Base-by-base conservation (phyloP, 768 basidiomycete species). In the Tubosaeta sp. region DNA sequence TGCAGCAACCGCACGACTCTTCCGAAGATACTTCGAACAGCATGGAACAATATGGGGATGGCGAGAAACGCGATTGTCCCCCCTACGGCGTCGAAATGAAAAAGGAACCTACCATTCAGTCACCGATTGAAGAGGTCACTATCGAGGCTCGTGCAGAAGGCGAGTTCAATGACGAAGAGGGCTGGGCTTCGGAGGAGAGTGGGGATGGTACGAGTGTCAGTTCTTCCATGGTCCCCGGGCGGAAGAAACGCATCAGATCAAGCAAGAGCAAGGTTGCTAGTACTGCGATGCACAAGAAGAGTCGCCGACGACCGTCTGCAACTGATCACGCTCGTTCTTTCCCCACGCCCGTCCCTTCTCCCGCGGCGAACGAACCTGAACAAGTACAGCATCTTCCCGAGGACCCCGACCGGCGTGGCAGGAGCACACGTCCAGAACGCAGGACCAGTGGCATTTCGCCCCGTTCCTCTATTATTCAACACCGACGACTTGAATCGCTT, bases 161-260 rank as follows among this genome's bases (percentile, higher is more conserved):
- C 27, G 66, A 67, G 7, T 49, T 11, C 7, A 74, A 77, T 4
- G 80, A 76, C 5, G 83, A 85, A 1, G 85, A 80, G 53, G 82
- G 75, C 2, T 86, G 84, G 85, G 75, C 76, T 16, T 86, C 84
- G 6, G 86, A 88, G 44, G 69, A 63, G 22, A 77, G 75, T 51
- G 68, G 61, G 39, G 62, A 64, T 22, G 56, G 59, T 26, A 48
- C 52, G 3, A 45, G 54, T 31, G 46, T 53, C 6, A 31, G 48
- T 33, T 52, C 58, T 26, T 58, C 54, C 27, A 19, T 22, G 16
- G 46, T 32, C 43, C 57, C 48, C 22, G 58, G 51, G 46, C 55
- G 59, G 32, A 65, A 58, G 50, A 62, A 56, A 43, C 71, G 67
- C 32, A 49, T 60, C 35, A 67, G 61, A 47, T 58, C 62, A 25